phyloP scores from a whole-genome alignment of 805 yeast genomes.

The Ogataea populi-albae region DNA sequence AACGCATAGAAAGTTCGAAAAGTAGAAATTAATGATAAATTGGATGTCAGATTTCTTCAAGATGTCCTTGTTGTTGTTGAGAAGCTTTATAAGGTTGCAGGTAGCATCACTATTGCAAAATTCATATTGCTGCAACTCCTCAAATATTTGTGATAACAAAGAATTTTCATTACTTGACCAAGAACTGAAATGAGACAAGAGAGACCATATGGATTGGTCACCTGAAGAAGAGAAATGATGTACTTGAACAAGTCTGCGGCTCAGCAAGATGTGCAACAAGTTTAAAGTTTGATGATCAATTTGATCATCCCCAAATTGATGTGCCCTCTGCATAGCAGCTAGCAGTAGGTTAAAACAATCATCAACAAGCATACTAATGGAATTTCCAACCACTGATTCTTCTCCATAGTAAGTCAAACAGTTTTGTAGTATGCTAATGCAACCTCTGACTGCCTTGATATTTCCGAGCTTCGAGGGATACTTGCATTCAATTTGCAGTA shows the following conservation, averaged over 20 bases:
- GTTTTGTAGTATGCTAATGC: conserved; percentile 17
- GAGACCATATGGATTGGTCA: conserved; percentile 13
- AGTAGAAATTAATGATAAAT: conserved; percentile 47
- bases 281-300: conserved; percentile 14
- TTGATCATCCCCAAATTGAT: conserved; percentile 5
- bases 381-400: conserved; percentile 9
- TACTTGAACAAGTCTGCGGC: conserved; percentile 1
- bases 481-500: conserved; percentile 13
- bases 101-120: conserved; percentile 6
- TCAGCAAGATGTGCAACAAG: conserved; percentile 1
- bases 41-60: conserved; percentile 18
- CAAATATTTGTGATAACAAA: conserved; percentile 7
- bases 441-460: conserved; percentile 17
- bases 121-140: conserved; percentile 17
- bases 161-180: neutral
- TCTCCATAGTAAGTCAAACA: conserved; percentile 13
- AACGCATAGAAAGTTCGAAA: conserved; percentile 50
- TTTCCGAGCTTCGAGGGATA: conserved; percentile 4
- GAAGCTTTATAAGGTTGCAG: conserved; percentile 14
- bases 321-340: conserved; percentile 12
- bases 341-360: conserved; percentile 17
- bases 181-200: conserved; percentile 7
- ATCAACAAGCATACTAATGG: conserved; percentile 16
- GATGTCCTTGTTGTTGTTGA: conserved; percentile 18
- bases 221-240: conserved; percentile 9